These are phyloP conservation scores for Lactuca saligna DNA, from an alignment of 129 eudicot genomes.

Conservation along the genomic window DNA sequence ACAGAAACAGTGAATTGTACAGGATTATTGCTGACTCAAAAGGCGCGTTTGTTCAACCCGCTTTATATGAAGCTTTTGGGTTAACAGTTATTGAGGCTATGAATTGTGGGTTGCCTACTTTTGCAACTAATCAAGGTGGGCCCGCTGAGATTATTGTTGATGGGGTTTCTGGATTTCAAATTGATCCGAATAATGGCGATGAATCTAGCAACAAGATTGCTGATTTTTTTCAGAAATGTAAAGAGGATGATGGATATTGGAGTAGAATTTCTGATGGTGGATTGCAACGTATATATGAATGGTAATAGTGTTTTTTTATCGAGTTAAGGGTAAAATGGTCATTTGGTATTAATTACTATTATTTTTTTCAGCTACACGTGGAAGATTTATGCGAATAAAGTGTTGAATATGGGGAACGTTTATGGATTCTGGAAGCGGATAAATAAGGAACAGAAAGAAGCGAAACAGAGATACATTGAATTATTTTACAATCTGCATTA, in stretches of 20 bases:
- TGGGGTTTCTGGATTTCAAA: conserved; percentile 89
- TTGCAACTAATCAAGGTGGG: conserved; percentile 96
- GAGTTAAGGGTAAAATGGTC: no score
- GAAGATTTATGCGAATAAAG: conserved; percentile 96
- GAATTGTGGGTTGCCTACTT: conserved; percentile 94
- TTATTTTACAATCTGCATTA: conserved; percentile 69
- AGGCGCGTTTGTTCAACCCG: conserved; percentile 98
- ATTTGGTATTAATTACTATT: no score
- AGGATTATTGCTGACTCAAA: conserved; percentile 86
- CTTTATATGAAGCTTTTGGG: conserved; percentile 95
- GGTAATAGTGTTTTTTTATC: conserved; percentile 37
- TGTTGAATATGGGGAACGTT: conserved; percentile 84
- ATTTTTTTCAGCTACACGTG: conserved; percentile 77
- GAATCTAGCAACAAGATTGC: conserved; percentile 91
- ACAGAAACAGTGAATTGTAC: conserved; percentile 85
- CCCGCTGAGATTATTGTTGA: conserved; percentile 95
- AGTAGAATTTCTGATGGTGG: conserved; percentile 66
- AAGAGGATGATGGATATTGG: conserved; percentile 76
- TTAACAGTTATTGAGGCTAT: conserved; percentile 97
- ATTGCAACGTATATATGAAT: conserved; percentile 80
- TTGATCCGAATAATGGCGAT: conserved; percentile 81
- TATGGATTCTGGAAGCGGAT: conserved; percentile 78
- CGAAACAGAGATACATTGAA: conserved; percentile 86
- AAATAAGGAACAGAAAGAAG: conserved; percentile 75
- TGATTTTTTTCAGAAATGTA: conserved; percentile 80